These are phyloP conservation scores for Pseudozyma hubeiensis DNA, from an alignment of 1,284 basidiomycete species.

Conservation along the genomic window DNA sequence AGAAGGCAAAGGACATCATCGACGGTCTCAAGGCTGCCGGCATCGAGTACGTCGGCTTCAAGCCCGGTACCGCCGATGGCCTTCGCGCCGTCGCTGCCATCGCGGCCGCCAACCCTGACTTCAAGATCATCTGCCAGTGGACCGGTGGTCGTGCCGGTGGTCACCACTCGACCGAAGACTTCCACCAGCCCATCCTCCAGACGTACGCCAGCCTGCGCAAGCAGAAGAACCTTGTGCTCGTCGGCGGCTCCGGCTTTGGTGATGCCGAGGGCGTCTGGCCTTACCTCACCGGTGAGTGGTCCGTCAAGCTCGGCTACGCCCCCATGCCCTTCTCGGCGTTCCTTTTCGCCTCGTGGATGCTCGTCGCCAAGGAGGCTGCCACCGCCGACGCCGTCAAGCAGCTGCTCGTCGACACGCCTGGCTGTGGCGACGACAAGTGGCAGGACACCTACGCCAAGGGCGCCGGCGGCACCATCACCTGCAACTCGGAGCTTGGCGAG, in stretches of 20 bases:
- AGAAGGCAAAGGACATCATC: constrained; percentile 94
- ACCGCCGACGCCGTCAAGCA: constrained; percentile 94
- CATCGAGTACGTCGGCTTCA: constrained; percentile 95
- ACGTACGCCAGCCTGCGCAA: constrained; percentile 92
- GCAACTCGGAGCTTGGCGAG: constrained; percentile 96
- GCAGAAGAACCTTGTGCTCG: constrained; percentile 86
- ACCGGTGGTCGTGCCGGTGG: constrained; percentile 99
- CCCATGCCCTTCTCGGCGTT: constrained; percentile 99
- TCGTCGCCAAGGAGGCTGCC: constrained; percentile 98
- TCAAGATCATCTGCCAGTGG: constrained; percentile 99
- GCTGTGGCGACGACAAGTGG: constrained; percentile 90
- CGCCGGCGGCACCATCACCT: constrained; percentile 94
- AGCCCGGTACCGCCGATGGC: constrained; percentile 95
- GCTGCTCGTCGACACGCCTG: constrained; percentile 91
- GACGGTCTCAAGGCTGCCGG: constrained; percentile 80
- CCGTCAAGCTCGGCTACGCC: constrained; percentile 82
- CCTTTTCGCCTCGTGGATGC: constrained; percentile 93
- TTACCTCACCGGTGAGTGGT: constrained; percentile 96
- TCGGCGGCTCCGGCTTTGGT: constrained; percentile 97
- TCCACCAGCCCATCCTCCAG: constrained; percentile 92
- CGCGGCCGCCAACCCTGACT: constrained; percentile 91
- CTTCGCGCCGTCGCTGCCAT: constrained; percentile 97
- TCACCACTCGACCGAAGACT: constrained; percentile 97
- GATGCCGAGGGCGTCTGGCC: constrained; percentile 96
- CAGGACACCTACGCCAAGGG: constrained; percentile 90